Evolutionary conservation across 495 filamentous ascomycete genomes (phyloP).

Genomic region (Penicillium roqueforti): DNA sequence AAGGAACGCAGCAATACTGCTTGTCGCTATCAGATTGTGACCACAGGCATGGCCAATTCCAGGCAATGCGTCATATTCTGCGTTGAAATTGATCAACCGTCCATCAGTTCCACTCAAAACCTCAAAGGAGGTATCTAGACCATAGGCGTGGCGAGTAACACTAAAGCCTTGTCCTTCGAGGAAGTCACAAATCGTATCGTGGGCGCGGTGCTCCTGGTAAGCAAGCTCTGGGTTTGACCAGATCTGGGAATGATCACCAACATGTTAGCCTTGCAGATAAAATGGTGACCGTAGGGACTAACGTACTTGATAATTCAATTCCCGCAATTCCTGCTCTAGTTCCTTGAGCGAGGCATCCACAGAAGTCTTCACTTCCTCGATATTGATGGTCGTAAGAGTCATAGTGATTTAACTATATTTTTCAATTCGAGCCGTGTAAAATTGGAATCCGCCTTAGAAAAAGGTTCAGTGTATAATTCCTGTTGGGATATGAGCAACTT

Average conservation of each 20-base stretch:
- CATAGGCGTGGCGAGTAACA: slow-evolving; percentile 51
- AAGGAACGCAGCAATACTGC: slow-evolving; percentile 56
- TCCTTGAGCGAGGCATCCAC: slow-evolving; percentile 25
- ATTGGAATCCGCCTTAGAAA: neutral
- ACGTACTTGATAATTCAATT: slow-evolving; percentile 26
- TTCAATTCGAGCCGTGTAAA: neutral
- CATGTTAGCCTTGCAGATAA: neutral
- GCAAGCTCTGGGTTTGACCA: slow-evolving; percentile 59
- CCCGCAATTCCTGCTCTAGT: slow-evolving; percentile 25
- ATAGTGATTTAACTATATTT: slow-evolving; percentile 8
- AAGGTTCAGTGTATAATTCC: neutral
- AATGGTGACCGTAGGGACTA: neutral
- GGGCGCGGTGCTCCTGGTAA: slow-evolving; percentile 54
- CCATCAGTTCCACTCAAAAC: slow-evolving; percentile 37
- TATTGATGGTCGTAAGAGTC: slow-evolving; percentile 15
- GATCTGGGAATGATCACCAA: slow-evolving; percentile 35
- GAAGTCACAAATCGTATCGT: slow-evolving; percentile 54
- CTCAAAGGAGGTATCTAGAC: slow-evolving; percentile 39
- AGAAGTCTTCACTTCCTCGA: slow-evolving; percentile 26
- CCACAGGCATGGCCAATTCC: slow-evolving; percentile 64
- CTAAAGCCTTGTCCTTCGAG: slow-evolving; percentile 51
- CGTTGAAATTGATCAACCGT: slow-evolving; percentile 43
- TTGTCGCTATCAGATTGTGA: slow-evolving; percentile 65
- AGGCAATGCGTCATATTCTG: slow-evolving; percentile 53
- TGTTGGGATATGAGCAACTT: neutral